Conservation (phyloP, 805 yeast species). For the Komagataella mondaviorum region DNA sequence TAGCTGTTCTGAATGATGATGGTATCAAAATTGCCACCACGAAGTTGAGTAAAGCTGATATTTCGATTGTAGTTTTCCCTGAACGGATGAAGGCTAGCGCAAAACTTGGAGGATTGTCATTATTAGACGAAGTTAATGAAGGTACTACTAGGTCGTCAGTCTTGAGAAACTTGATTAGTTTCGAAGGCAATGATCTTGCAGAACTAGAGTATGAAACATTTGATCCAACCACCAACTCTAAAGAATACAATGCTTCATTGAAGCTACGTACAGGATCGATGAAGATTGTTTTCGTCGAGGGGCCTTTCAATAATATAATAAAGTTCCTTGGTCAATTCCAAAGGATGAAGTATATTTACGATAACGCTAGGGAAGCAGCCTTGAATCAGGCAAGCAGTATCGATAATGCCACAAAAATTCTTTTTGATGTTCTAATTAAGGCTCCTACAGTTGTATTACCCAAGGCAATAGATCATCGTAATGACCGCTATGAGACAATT, state of each 20-base stretch:
- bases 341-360: constrained; percentile 82
- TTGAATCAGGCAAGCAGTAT: constrained; percentile 60
- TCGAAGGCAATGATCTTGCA: constrained; percentile 68
- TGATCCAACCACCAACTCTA: constrained; percentile 36
- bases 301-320: constrained; percentile 56
- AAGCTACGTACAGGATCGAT: constrained; percentile 65
- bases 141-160: constrained; percentile 45
- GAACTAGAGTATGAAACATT: constrained; percentile 77
- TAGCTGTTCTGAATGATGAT: constrained; percentile 69
- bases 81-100: constrained; percentile 64
- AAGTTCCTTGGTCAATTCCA: constrained; percentile 62
- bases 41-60: constrained; percentile 58
- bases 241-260: constrained; percentile 40
- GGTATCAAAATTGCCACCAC: constrained; percentile 72
- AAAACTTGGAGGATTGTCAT: constrained; percentile 62
- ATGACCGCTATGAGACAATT: constrained; percentile 39
- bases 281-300: constrained; percentile 68
- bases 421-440: constrained; percentile 55
- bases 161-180: constrained; percentile 53
- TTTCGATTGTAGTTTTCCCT: constrained; percentile 54
- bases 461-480: constrained; percentile 26
- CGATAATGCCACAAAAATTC: constrained; percentile 44
- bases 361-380: constrained; percentile 79
- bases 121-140: constrained; percentile 65
- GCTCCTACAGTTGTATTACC: constrained; percentile 86